Base-by-base conservation (phyloP, 345 rosid species). In the Aquilaria yunnanensis region DNA sequence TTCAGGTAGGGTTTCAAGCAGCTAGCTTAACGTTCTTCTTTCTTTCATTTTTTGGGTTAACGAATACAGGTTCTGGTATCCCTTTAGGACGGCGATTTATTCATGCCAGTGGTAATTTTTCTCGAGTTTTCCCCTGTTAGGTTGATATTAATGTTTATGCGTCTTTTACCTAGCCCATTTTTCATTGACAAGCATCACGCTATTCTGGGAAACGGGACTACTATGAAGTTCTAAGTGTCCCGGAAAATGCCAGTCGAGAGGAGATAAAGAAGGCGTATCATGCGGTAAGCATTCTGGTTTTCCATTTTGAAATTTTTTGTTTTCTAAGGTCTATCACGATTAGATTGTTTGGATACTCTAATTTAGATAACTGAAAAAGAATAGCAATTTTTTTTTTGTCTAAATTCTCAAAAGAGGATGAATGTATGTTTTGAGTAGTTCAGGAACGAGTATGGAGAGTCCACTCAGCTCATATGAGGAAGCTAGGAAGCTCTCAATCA, bases 201-300 rank as follows among this genome's bases (percentile, higher is more conserved):
- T 64, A 57, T 59, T 72, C 84, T 51, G 69, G 80, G 61, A 81
- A 76, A 63, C 72, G 62, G 59, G 79, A 77, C 60, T 85, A 70
- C 75, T 90, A 93, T 61, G 90, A 88, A 68, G 65, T 90, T 70
- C 94, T 93, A 9, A 96, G 97, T 41, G 92, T 90, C 68, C 64
- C 90, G 2, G 76, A 81, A 45, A 83, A 76, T 72, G 97, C 96
- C 47, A 67, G 87, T 9, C 69, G 79, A 31, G 92, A 88, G 8
- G 96, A 93, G 76, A 90, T 93, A 61, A 90, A 88, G 76, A 84
- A 81, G 77, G 85, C 97, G 4, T 93, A 86, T 76, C 96, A 72
- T 74, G 64, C 48, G 12, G 98, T 90, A 66, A 78, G 47, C 65
- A 51, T 62, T 33, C 48, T 7, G 13, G 3, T 30, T 51, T 32